Evolutionary conservation across 371 early-diverging fungal genomes (phyloP).

Genomic region (Lichtheimia ornata): DNA sequence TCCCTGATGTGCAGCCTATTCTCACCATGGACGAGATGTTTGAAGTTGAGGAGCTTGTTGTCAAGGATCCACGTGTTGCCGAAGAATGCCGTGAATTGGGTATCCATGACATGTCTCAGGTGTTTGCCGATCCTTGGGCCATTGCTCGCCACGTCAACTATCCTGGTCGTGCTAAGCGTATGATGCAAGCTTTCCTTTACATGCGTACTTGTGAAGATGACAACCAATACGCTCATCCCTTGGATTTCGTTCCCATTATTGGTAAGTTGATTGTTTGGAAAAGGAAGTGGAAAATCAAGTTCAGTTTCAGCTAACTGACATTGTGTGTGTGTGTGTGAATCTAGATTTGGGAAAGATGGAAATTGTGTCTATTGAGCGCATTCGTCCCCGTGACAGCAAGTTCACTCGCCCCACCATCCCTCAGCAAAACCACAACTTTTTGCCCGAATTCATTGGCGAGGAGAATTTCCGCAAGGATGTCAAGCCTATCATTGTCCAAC

Average conservation of each 20-base stretch:
- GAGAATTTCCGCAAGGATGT: slow-evolving; percentile 49
- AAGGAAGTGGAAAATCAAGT: not conserved
- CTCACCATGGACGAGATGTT: slow-evolving; percentile 56
- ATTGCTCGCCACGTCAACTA: slow-evolving; percentile 48
- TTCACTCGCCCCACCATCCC: slow-evolving; percentile 54
- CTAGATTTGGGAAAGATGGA: slow-evolving; percentile 48
- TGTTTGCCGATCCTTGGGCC: slow-evolving; percentile 55
- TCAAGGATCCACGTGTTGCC: slow-evolving; percentile 37
- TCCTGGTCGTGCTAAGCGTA: slow-evolving; percentile 41
- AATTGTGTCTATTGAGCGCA: slow-evolving; percentile 48
- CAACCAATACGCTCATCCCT: slow-evolving; percentile 56
- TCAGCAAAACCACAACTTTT: slow-evolving; percentile 45
- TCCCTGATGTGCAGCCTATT: slow-evolving; percentile 53
- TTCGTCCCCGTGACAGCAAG: slow-evolving; percentile 45
- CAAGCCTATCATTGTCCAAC: slow-evolving; percentile 55
- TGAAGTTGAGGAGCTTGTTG: slow-evolving; percentile 46
- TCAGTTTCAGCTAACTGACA: not conserved
- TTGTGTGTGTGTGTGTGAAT: not conserved
- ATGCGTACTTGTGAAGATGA: slow-evolving; percentile 56
- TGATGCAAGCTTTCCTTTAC: slow-evolving; percentile 57
- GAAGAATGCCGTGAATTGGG: slow-evolving; percentile 50
- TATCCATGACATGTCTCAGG: slow-evolving; percentile 49
- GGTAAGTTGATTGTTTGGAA: slow-evolving; percentile 20
- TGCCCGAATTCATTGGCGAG: slow-evolving; percentile 53
- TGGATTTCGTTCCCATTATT: slow-evolving; percentile 55